A percentile compares a stretch with the other conserved stretches of the same genome.
Conservation (phyloP, 345 rosid genomes). For the Brassica nigra region DNA sequence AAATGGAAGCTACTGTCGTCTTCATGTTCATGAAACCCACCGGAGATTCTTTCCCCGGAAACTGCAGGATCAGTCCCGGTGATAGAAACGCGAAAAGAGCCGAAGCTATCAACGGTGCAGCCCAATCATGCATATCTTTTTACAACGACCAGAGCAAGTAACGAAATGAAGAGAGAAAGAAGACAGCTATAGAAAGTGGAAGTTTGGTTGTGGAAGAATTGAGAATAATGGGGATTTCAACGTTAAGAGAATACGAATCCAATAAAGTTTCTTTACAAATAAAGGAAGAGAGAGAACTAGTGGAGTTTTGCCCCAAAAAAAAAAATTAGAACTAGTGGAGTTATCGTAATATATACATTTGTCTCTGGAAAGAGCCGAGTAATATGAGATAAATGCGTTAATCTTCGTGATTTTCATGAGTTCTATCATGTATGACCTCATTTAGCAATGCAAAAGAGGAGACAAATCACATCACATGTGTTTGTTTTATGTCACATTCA, state of each 20-base stretch:
- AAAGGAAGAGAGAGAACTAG: conserved; percentile 28
- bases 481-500: background rate
- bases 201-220: conserved; percentile 3
- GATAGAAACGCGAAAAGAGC: conserved; percentile 80
- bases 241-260: conserved; percentile 20
- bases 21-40: conserved; percentile 86
- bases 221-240: background rate
- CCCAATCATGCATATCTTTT: conserved; percentile 78
- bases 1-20: conserved; percentile 70
- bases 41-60: conserved; percentile 70
- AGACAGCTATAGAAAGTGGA: background rate
- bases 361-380: background rate
- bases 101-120: conserved; percentile 78
- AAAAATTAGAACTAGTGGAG: background rate
- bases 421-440: background rate
- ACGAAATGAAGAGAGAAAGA: conserved; percentile 6
- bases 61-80: conserved; percentile 71
- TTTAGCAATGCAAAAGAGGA: background rate
- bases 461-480: background rate
- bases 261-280: conserved; percentile 28
- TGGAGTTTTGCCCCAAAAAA: background rate
- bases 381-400: background rate
- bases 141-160: conserved; percentile 1
- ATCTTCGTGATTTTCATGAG: background rate
- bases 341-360: background rate